Base-by-base conservation (phyloP, 345 rosid genomes). In the Luvunga scandens region DNA sequence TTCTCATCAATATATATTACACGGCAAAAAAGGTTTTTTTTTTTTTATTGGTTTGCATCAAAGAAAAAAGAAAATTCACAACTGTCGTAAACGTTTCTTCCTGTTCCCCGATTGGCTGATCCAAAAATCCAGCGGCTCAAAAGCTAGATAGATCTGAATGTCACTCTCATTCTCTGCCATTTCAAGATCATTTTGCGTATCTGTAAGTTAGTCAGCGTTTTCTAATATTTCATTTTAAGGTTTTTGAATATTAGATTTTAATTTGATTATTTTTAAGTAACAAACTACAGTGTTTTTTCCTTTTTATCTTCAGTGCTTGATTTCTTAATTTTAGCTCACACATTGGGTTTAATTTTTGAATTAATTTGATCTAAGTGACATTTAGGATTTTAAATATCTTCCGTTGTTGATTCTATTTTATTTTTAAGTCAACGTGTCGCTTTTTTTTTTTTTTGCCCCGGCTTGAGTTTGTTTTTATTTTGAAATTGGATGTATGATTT, bases 71-170 rank as follows among this genome's bases (percentile, higher is more conserved):
- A 10, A 12, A 72, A 31, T n/a, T 72, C 30, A 34, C 30, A 24
- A 34, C 65, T 36, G 33, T 14, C 13, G 0, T 8, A 16, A 60
- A 2, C 42, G 27, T 39, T 68, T 69, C 34, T 68, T 69, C n/a
- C 2, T 25, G 73, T 48, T 48, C 38, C n/a, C 16, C 55, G 36
- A 48, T 70, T 71, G 38, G 74, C 30, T 30, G 63, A 18, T 71
- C 21, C 75, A 48, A 39, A 39, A 39, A 16, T 1, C 31, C 12
- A 38, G 55, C 31, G 25, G 30, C 53, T 24, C 22, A 34, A 71
- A n/a, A 57, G 61, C 61, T 22, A 2, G 9, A 39, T 24, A 57
- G 75, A 73, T 73, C 76, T 73, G 76, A 73, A n/a, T 59, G 33
- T n/a, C 66, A 59, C 66, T 13, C 13, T 9, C 34, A 25, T 72